Evolutionary conservation across 257 asterid species (phyloP), one percentile per base, ranked within the genome.

Genomic region (Solanum bulbocastanum): DNA sequence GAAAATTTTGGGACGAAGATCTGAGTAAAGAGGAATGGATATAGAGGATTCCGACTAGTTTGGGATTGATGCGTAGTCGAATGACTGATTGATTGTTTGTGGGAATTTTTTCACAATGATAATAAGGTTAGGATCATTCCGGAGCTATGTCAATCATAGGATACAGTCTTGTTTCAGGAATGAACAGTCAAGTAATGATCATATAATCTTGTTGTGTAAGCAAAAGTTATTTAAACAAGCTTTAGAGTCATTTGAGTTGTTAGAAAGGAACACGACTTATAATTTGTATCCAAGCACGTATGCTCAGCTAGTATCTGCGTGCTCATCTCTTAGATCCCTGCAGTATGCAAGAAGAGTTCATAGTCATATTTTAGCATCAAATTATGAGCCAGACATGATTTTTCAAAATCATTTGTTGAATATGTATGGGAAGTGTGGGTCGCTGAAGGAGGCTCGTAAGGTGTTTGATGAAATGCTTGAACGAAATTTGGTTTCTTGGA

Each of bases 401-500:
- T 94, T 95, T 72, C 94, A 90, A 88, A 95, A 95, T 87, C 98
- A 95, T 88, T 86, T 94, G 79, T 89, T 95, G 86, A 95, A 92
- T 78, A 93, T 94, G 98, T 94, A 91, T 87, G 98, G 98, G 69
- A 95, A 93, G 90, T 95, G 98, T 86, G 94, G 98, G 22, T 91
- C 93, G 4, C 76, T 90, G 52, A 76, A 36, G 32, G 96, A 93
- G 87, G 96, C 98, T 78, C 91, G 91, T 86, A 91, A 72, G 88
- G 95, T 93, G 20, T 94, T 95, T 42, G 96, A 94, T 74, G 88
- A 87, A 75, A 95, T 94, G 98, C 40, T 68, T 22, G 94, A 92
- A 85, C 91, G 94, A 87, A 95, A 95, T 89, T 91, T 91, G 86
- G 98, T 94, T 73, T 91, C 93, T 73, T 95, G 98, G 98, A 94